Evolutionary conservation across 345 rosid species (phyloP), one percentile per base, ranked within the genome.

Genomic region (Citrus unshiu): DNA sequence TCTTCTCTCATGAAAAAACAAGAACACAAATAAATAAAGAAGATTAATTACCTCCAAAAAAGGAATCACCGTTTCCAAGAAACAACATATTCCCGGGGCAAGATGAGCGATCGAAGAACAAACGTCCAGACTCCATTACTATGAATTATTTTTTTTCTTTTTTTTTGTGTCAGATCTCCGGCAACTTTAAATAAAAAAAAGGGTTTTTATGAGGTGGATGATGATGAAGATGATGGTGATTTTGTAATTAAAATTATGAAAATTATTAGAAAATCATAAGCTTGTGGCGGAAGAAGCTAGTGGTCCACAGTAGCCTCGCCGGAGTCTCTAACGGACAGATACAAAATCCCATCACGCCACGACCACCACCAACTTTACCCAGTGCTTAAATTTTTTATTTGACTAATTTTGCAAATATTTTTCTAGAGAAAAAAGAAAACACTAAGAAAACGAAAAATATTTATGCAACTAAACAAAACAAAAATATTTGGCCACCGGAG

Each of bases 281-380:
- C 98, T 95, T 95, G 85, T 95, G 98, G 77, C 98, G 98, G 73
- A 95, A 95, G 89, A 95, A 95, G 85, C 98, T 95, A 1, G 98
- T 93, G 63, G 88, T 95, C 98, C 98, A 95, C 56, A 95, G 87
- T 76, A 93, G 78, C 92, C 98, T 95, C 70, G 97, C 94, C 72
- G 98, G 97, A 59, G 91, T 88, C 70, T 87, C 95, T 77, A 95
- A 78, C 49, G 95, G 97, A 62, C 93, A 93, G 58, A 91, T 85
- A 75, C 94, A 92, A 88, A 80, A 87, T 83, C 98, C 98, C 98
- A 95, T 95, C 94, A 91, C 57, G 51, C 85, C 81, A 68, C 83
- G 70, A 58, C 84, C 81, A 68, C 83, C 70, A 0, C 60, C 72
- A 30, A 40, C 22, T 57, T 58, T 72, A 13, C 75, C 83, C 83